phyloP scores from a whole-genome alignment of 1,284 basidiomycete species.

The Boletus semigastroideus region DNA sequence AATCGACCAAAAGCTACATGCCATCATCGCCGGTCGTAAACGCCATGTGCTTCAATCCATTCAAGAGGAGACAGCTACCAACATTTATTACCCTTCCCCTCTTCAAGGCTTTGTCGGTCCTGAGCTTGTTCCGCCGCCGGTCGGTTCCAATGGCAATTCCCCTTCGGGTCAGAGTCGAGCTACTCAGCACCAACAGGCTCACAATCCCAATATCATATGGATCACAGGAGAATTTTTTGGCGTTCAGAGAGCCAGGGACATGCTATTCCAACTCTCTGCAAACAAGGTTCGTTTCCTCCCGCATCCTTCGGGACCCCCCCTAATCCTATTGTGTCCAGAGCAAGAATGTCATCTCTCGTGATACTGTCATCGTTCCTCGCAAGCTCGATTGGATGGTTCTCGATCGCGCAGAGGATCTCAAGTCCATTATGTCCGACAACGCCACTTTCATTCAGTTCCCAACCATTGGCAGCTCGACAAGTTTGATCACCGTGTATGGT shows the following conservation, averaged over 20 bases:
- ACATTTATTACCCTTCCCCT: conserved; percentile 92
- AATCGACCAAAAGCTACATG: conserved; percentile 94
- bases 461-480: conserved; percentile 86
- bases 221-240: conserved; percentile 98
- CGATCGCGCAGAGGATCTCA: conserved; percentile 89
- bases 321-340: conserved; percentile 52
- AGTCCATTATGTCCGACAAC: conserved; percentile 93
- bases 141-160: conserved; percentile 33
- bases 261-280: conserved; percentile 86
- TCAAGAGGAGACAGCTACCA: conserved; percentile 96
- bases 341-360: conserved; percentile 88
- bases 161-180: conserved; percentile 22
- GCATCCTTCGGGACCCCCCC: background rate
- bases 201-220: conserved; percentile 82
- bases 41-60: conserved; percentile 87
- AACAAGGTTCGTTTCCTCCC: conserved; percentile 65
- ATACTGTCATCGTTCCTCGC: conserved; percentile 91
- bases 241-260: conserved; percentile 92
- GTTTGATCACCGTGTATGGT: conserved; percentile 91
- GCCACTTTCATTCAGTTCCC: conserved; percentile 96
- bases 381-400: conserved; percentile 98
- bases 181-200: conserved; percentile 30
- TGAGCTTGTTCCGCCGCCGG: conserved; percentile 43
- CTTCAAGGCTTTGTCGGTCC: conserved; percentile 83
- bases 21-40: conserved; percentile 90